Evolutionary conservation across 257 asterid genomes (phyloP).

Genomic region (Rhazya stricta): DNA sequence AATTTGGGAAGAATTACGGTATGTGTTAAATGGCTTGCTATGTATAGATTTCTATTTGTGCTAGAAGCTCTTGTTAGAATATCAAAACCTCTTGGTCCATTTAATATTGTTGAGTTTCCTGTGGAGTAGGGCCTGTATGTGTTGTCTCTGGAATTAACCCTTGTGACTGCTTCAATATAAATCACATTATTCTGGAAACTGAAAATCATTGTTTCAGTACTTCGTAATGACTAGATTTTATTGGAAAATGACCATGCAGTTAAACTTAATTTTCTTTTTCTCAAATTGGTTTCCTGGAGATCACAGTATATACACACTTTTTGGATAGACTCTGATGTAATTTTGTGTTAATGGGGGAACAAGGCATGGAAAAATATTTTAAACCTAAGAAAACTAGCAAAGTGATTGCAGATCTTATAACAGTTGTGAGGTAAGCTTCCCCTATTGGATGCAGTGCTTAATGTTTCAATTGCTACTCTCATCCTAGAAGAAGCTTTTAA

Average conservation of each 20-base stretch:
- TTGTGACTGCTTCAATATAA: neutral
- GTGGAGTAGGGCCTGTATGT: neutral
- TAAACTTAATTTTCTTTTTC: no score
- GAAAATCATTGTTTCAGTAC: neutral
- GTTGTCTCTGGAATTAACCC: neutral
- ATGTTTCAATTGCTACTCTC: neutral
- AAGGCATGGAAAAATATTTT: no score
- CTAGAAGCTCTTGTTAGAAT: neutral
- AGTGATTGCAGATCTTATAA: neutral
- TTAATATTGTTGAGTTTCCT: neutral
- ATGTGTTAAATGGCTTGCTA: slow-evolving; percentile 16
- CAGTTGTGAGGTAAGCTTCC: neutral
- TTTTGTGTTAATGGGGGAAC: no score
- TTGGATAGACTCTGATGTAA: neutral
- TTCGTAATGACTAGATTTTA: neutral
- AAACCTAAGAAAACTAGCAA: no score
- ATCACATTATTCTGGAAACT: neutral
- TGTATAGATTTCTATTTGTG: neutral
- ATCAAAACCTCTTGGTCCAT: neutral
- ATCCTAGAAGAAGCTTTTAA: no score
- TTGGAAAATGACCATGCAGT: neutral
- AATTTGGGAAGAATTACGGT: slow-evolving; percentile 98
- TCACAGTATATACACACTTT: neutral
- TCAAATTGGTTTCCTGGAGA: neutral
- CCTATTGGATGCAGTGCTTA: neutral